These are phyloP conservation scores for Arabidopsis arenosa DNA, from an alignment of 345 rosid genomes.

Conservation along the genomic window DNA sequence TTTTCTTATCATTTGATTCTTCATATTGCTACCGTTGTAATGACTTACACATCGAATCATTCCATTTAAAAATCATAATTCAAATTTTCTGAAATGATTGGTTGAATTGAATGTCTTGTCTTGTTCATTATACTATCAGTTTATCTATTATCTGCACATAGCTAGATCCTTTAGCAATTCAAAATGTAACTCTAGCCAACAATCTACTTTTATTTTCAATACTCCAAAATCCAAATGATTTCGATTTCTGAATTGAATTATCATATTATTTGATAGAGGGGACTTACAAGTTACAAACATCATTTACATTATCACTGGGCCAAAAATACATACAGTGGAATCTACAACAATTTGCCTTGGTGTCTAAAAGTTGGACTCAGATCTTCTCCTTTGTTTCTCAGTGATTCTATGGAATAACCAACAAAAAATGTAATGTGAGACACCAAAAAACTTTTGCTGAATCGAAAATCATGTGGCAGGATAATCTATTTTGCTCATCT, in stretches of 20 bases:
- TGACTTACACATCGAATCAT: constrained; percentile 41
- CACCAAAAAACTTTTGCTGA: not conserved
- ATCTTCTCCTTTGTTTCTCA: constrained; percentile 37
- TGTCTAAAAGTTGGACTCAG: constrained; percentile 10
- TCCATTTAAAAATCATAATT: constrained; percentile 14
- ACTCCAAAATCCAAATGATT: not conserved
- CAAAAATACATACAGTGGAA: constrained; percentile 12
- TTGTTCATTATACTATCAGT: not conserved
- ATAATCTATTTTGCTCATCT: constrained; percentile 37
- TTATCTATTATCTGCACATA: not conserved
- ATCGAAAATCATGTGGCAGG: not conserved
- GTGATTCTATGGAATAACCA: constrained; percentile 21
- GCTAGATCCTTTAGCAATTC: not conserved
- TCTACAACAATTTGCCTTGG: constrained; percentile 23
- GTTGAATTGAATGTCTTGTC: constrained; percentile 13
- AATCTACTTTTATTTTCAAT: not conserved
- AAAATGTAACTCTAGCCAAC: not conserved
- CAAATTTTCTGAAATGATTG: constrained; percentile 14
- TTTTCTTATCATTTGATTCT: constrained; percentile 22
- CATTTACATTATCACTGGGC: not conserved
- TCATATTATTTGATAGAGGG: not conserved
- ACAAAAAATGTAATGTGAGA: constrained; percentile 3
- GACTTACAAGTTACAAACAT: constrained; percentile 20
- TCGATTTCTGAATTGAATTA: not conserved
- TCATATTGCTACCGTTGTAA: constrained; percentile 36